Conservation (phyloP, 2,329 filamentous ascomycete genomes). For the Orbilia ellipsospora region DNA sequence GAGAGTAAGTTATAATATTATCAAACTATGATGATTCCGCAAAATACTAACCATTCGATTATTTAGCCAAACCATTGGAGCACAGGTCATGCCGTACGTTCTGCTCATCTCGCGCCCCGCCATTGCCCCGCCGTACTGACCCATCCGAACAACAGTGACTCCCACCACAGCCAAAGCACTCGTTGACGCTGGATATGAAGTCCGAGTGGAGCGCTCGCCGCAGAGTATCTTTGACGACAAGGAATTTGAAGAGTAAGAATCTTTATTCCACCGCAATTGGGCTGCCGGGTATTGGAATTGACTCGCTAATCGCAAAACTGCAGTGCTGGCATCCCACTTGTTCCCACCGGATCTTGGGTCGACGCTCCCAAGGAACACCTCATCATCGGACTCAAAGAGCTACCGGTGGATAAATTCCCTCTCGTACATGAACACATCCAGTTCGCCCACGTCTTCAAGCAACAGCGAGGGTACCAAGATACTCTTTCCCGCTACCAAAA, state of each 20-base stretch:
- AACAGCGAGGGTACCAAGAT: conserved; percentile 80
- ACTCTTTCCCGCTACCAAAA: conserved; percentile 84
- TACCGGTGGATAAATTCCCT: conserved; percentile 77
- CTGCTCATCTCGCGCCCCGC: conserved; percentile 31
- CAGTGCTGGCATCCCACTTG: conserved; percentile 72
- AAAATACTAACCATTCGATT: conserved; percentile 31
- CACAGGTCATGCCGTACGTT: conserved; percentile 63
- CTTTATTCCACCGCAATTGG: not conserved
- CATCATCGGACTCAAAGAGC: conserved; percentile 81
- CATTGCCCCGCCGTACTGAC: conserved; percentile 26
- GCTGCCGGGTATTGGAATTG: not conserved
- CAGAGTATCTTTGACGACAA: conserved; percentile 73
- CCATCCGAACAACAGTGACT: conserved; percentile 61
- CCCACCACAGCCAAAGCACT: conserved; percentile 72
- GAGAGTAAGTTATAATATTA: conserved; percentile 61
- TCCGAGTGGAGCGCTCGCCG: conserved; percentile 75
- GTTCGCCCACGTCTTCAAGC: conserved; percentile 81
- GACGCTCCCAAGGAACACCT: conserved; percentile 75
- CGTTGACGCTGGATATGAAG: conserved; percentile 75
- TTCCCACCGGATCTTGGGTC: conserved; percentile 75
- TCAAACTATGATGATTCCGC: conserved; percentile 10
- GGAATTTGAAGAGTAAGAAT: conserved; percentile 69
- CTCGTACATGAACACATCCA: conserved; percentile 78
- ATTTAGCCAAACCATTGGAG: conserved; percentile 63
- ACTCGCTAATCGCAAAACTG: not conserved